Evolutionary conservation across 805 yeast species (phyloP), one percentile per base, ranked within the genome.

Genomic region (Naumovozyma baii): DNA sequence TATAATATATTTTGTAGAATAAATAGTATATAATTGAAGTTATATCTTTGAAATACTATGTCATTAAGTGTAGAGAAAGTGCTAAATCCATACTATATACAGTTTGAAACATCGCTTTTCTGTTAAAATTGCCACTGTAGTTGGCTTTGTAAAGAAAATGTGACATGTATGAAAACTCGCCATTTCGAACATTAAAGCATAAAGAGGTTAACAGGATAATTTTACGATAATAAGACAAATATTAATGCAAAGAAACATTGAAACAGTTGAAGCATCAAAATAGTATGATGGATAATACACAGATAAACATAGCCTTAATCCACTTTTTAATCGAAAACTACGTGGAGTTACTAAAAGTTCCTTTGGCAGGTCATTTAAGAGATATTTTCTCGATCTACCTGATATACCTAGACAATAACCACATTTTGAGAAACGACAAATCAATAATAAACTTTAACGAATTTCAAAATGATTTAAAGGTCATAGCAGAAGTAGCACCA

Each of bases 291-390:
- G 31, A n/a, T 29, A 29, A 9, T 5, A 29, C 31, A 29, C 13
- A 29, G 7, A 29, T 29, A 14, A 29, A 41, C 18, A 19, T 18
- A 3, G 36, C 18, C 1, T 16, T 44, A 28, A 16, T 41, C n/a
- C 16, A 37, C 2, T 59, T 49, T 38, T 33, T 59, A 31, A 39
- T 51, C 10, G 57, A 52, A 17, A 55, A 54, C 30, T 43, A 51
- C 30, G 37, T n/a, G 3, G 45, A 45, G 18, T 18, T 59, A 30
- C 19, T 50, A 4, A 42, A 40, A 7, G 41, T 37, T 36, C 62
- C 62, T 10, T 31, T 57, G n/a, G 39, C 40, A 9, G 64, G 64
- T 2, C 38, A 47, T 7, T 33, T 58, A 13, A 40, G 43, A 25
- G 55, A 53, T 18, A 43, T 56, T 3, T 50, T 39, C 38, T 37